Evolutionary conservation across 148 eudicot species (phyloP).

Genomic region (Polygonum maritimum): DNA sequence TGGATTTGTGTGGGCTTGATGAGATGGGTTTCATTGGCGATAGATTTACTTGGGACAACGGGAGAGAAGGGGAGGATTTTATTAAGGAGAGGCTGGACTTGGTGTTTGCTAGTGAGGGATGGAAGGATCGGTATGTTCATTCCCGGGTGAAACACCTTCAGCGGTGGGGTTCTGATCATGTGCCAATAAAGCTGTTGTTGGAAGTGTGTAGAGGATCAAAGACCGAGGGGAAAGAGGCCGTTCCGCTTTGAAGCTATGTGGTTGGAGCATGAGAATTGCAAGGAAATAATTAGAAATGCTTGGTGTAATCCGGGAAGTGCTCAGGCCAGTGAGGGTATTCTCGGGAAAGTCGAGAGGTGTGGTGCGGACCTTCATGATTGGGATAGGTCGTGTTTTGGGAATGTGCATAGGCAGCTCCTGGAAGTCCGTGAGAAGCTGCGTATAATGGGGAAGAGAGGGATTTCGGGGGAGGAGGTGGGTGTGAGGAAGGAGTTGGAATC

Average conservation of each 20-base stretch:
- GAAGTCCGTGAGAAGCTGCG: not conserved
- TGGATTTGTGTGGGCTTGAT: not conserved
- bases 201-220: too few relatives aligned
- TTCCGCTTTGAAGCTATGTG: not conserved
- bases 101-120: not conserved
- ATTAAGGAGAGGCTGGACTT: not conserved
- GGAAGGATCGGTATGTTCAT: not conserved
- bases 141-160: not conserved
- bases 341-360: too few relatives aligned
- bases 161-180: not conserved
- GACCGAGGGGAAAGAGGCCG: not conserved
- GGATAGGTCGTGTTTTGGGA: too few relatives aligned
- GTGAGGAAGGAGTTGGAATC: not conserved
- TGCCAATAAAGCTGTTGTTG: not conserved
- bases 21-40: not conserved
- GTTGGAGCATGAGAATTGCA: too few relatives aligned
- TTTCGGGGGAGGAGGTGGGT: not conserved
- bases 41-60: not conserved
- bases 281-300: too few relatives aligned
- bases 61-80: not conserved
- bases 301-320: too few relatives aligned
- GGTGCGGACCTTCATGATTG: too few relatives aligned
- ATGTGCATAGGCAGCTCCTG: too few relatives aligned
- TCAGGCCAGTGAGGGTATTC: too few relatives aligned
- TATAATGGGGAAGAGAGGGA: not conserved